A percentile compares a stretch with the other conserved stretches of the same genome.
phyloP scores from a whole-genome alignment of 495 filamentous ascomycete genomes.

The Trichoderma reesei region DNA sequence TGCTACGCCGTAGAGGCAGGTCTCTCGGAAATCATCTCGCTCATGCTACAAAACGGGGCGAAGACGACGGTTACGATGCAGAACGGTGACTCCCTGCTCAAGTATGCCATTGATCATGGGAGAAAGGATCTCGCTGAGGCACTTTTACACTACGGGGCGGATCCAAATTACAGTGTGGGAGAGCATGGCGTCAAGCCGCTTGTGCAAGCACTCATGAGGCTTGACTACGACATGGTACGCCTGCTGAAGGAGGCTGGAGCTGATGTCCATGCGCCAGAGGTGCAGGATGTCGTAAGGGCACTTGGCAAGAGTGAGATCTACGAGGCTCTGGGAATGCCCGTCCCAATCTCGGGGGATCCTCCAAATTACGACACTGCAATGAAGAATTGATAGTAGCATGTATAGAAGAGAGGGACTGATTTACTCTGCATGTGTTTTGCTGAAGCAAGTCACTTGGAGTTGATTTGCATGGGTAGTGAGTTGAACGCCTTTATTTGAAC shows the following conservation, averaged over 20 bases:
- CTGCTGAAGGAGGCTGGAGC: constrained; percentile 12
- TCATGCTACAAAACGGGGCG: constrained; percentile 16
- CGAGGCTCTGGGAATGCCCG: constrained; percentile 4
- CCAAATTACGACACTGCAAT: not conserved
- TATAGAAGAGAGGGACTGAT: no score
- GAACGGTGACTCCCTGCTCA: not conserved
- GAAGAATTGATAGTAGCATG: not conserved
- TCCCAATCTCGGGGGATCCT: not conserved
- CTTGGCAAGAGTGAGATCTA: not conserved
- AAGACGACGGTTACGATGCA: not conserved
- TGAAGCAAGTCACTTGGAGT: no score
- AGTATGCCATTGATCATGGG: constrained; percentile 13
- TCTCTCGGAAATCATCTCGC: constrained; percentile 12
- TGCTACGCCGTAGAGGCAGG: constrained; percentile 12
- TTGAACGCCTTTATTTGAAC: no score
- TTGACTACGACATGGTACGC: constrained; percentile 3
- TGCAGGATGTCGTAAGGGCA: constrained; percentile 8
- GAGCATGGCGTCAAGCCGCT: constrained; percentile 12
- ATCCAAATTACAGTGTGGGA: constrained; percentile 22
- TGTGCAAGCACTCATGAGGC: constrained; percentile 9
- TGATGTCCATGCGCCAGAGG: not conserved
- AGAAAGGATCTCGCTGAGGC: constrained; percentile 22
- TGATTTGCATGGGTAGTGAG: no score
- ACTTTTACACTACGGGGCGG: constrained; percentile 21
- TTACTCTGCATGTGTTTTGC: no score